Conservation (phyloP, 75 land plant species). For the Ceratopteris richardii region DNA sequence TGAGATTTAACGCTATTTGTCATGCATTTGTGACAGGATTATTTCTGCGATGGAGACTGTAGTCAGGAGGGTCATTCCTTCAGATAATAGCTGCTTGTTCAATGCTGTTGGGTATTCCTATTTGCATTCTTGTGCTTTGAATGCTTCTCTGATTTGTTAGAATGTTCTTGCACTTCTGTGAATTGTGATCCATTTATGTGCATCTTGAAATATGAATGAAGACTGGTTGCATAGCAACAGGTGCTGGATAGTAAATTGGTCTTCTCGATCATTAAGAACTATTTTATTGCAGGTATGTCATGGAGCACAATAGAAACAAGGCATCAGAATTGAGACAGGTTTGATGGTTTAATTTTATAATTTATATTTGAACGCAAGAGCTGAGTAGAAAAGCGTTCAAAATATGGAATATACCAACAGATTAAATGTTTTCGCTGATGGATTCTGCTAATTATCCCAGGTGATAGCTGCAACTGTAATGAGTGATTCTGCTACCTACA, state of each 20-base stretch:
- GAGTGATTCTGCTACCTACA: slow-evolving; percentile 69
- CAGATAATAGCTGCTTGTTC: slow-evolving; percentile 97
- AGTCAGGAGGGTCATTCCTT: slow-evolving; percentile 85
- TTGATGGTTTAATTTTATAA: background rate
- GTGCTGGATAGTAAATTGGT: no score
- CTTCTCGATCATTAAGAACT: no score
- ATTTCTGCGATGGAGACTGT: slow-evolving; percentile 44
- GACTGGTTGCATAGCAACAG: no score
- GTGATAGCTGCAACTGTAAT: slow-evolving; percentile 90
- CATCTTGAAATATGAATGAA: no score
- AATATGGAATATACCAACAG: background rate
- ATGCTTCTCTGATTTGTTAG: slow-evolving; percentile 1
- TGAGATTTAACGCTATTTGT: no score
- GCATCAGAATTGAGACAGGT: slow-evolving; percentile 91
- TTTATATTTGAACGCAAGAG: no score
- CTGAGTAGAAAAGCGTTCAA: background rate
- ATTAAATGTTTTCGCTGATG: background rate
- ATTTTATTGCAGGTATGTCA: slow-evolving; percentile 73
- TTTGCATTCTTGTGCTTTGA: background rate
- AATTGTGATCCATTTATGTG: background rate
- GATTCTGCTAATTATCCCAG: slow-evolving; percentile 25
- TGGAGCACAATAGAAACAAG: slow-evolving; percentile 83
- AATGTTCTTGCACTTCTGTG: no score
- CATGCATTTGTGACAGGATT: background rate
- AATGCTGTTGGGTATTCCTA: slow-evolving; percentile 85